Conservation (phyloP, 202 grass and related monocot species). For the Panicum hallii region DNA sequence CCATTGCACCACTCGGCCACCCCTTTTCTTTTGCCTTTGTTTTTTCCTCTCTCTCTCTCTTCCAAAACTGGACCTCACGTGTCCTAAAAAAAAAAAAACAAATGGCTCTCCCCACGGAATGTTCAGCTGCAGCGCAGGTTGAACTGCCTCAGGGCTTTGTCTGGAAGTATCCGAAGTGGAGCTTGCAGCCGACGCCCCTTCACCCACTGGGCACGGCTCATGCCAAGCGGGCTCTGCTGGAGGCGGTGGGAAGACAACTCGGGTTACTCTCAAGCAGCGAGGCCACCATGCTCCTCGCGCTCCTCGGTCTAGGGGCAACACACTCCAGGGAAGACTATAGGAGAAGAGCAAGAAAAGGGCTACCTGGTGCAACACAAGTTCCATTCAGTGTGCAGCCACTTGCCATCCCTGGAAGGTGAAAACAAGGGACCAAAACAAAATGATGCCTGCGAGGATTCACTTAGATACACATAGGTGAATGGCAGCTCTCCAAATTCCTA, state of each 20-base stretch:
- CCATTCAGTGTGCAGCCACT: neutral
- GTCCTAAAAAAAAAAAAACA: too few relatives aligned
- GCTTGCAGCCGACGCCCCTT: too few relatives aligned
- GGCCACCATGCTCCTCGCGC: neutral
- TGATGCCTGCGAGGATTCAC: neutral
- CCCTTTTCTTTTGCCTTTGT: neutral
- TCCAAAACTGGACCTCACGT: too few relatives aligned
- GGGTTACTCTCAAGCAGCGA: neutral
- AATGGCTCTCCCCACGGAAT: too few relatives aligned
- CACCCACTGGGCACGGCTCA: too few relatives aligned
- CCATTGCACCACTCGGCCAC: neutral
- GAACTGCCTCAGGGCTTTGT: too few relatives aligned
- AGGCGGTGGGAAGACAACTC: too few relatives aligned
- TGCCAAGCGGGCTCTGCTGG: too few relatives aligned
- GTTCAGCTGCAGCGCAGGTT: too few relatives aligned
- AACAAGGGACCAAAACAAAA: neutral
- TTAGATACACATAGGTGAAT: neutral
- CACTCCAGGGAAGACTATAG: neutral
- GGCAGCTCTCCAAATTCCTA: neutral
- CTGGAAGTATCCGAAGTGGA: too few relatives aligned
- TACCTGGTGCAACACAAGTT: neutral
- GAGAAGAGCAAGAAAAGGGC: neutral
- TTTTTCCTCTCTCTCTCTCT: too few relatives aligned
- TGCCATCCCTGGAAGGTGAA: neutral
- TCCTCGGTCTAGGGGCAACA: neutral